phyloP scores from a whole-genome alignment of 2,329 filamentous ascomycete genomes.

The Harringtonia lauricola region DNA sequence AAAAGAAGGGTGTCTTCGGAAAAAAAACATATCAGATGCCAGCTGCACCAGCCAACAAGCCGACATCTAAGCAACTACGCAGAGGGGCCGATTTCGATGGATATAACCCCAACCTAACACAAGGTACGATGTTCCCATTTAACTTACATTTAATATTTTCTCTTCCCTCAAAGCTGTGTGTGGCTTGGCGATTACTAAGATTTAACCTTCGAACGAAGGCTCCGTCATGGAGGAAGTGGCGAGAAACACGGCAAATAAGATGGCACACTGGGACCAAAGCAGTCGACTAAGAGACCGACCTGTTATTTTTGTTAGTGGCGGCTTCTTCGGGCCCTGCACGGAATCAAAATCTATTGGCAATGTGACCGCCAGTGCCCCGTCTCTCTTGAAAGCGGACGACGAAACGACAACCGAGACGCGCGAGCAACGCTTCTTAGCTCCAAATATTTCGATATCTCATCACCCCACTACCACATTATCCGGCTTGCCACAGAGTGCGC shows the following conservation, averaged over 20 bases:
- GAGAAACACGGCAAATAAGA: conserved; percentile 35
- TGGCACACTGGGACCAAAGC: conserved; percentile 25
- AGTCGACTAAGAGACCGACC: conserved; percentile 35
- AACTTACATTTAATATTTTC: no score
- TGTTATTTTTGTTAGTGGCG: conserved; percentile 42
- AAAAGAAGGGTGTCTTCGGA: conserved; percentile 11
- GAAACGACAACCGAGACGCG: no score
- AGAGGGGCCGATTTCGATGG: no score
- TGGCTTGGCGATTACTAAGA: no score
- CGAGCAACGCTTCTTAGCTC: no score
- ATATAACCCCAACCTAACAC: no score
- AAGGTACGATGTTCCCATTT: no score
- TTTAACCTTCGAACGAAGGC: no score
- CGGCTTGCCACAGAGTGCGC: neutral
- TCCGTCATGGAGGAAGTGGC: conserved; percentile 37
- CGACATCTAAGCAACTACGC: no score
- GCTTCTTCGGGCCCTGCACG: conserved; percentile 35
- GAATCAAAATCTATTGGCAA: neutral
- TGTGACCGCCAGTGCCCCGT: neutral
- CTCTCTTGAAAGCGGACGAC: neutral
- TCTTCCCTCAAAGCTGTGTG: no score
- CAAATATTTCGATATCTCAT: no score
- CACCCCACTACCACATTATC: neutral
- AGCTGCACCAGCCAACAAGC: neutral
- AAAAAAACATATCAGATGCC: conserved; percentile 5